Evolutionary conservation across 1,139 yeast genomes (phyloP), one percentile per base, ranked within the genome.

Genomic region (Geotrichum fermentans): DNA sequence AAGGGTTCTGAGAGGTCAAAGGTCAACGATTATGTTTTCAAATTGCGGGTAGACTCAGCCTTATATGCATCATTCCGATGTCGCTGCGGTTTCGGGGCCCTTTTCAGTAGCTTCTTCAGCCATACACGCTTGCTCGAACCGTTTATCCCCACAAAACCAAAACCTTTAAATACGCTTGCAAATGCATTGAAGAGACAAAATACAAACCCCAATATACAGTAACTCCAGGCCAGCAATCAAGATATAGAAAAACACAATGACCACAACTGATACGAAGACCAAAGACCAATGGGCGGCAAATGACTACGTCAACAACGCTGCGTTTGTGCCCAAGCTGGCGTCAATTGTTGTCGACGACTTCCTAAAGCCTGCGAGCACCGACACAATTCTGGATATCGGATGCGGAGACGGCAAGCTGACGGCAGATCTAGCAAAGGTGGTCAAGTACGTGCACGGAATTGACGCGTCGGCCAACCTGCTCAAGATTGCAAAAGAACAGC

Each of bases 361-460:
- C 33, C 51, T 58, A 35, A 47, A 46, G 14, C 58, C 60, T 7
- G n/a, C 40, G 6, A 11, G 52, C 1, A n/a, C 40, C 10, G 61
- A 58, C 44, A 26, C 44, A 14, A 47, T 58, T 28, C 53, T 58
- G 32, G 61, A 58, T 24, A 44, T 58, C 20, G 61, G 61, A 18
- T 55, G 58, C 40, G 61, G 61, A 40, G 61, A 58, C 43, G 61
- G 61, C 17, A 43, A 38, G n/a, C 52, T 58, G 24, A 55, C 61
- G 2, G 37, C 52, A 21, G 52, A 55, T 11, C 42, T 58, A n/a
- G 56, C 54, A 4, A 13, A 41, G 17, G 42, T 24, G 5, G 51
- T 45, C 35, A 35, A 49, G 5, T 47, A 45, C 20, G 50, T 58
- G 13, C 53, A 49, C 24, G 60, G 55, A 11, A 50, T 54, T 4